Evolutionary conservation across 208 protist species (phyloP).

Genomic region (Phytomonas sp.): DNA sequence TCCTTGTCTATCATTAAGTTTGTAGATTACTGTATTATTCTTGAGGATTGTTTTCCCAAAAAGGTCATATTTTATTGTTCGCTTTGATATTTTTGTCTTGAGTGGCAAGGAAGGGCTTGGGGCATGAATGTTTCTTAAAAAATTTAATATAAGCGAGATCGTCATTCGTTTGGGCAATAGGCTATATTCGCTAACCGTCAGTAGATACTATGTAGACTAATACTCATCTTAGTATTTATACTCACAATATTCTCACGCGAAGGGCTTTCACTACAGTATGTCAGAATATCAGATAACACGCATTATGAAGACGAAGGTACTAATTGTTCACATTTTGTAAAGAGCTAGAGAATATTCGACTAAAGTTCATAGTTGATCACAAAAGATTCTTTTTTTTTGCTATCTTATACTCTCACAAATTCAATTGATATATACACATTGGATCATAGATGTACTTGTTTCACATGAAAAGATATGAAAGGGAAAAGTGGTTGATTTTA

Average conservation of each 20-base stretch:
- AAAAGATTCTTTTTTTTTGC: not conserved
- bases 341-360: not conserved
- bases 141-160: not conserved
- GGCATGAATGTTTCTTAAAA: not conserved
- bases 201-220: no score
- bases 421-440: not conserved
- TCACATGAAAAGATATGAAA: not conserved
- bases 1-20: not conserved
- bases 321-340: not conserved
- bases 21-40: not conserved
- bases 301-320: not conserved
- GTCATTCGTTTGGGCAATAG: not conserved
- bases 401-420: no score
- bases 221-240: not conserved
- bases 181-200: not conserved
- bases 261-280: not conserved
- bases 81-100: slow-evolving; percentile 12
- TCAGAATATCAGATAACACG: not conserved
- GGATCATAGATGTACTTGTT: not conserved
- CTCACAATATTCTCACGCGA: not conserved
- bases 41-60: not conserved
- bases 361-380: not conserved
- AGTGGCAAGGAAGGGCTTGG: not conserved
- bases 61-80: not conserved
- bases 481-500: not conserved